phyloP scores from a whole-genome alignment of 2,329 filamentous ascomycete genomes.

The Thelonectria olida region DNA sequence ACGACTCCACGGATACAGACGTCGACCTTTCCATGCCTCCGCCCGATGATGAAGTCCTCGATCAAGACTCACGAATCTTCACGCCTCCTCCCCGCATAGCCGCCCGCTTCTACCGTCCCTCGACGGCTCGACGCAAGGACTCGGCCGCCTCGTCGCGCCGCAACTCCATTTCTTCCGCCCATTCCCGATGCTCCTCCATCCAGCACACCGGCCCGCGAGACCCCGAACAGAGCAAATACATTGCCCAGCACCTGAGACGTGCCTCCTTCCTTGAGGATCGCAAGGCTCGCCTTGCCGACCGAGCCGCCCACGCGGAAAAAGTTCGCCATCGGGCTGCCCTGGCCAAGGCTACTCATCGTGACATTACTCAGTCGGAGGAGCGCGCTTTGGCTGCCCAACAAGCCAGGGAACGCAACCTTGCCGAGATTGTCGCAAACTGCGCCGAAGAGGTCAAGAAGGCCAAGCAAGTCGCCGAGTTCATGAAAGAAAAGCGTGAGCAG shows the following conservation, averaged over 20 bases:
- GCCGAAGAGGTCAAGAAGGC: conserved; percentile 85
- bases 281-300: conserved; percentile 80
- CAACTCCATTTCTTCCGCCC: conserved; percentile 81
- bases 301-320: conserved; percentile 84
- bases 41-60: conserved; percentile 45
- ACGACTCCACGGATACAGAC: conserved; percentile 44
- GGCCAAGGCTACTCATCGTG: conserved; percentile 74
- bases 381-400: conserved; percentile 80
- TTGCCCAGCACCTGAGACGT: conserved; percentile 81
- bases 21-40: conserved; percentile 52
- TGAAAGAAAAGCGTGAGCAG: conserved; percentile 81
- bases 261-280: conserved; percentile 84
- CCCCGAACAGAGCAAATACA: conserved; percentile 77
- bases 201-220: conserved; percentile 61
- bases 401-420: conserved; percentile 81
- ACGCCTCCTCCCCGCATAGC: conserved; percentile 80
- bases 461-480: conserved; percentile 83
- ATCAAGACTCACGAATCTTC: conserved; percentile 51
- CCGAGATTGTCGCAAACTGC: conserved; percentile 82
- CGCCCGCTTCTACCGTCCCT: conserved; percentile 78
- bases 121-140: conserved; percentile 73
- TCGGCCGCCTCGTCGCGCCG: conserved; percentile 82
- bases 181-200: conserved; percentile 72
- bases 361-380: conserved; percentile 76
- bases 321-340: conserved; percentile 79